Evolutionary conservation across 2,329 filamentous ascomycete species (phyloP), one percentile per base, ranked within the genome.

Genomic region (Coniella vitis): DNA sequence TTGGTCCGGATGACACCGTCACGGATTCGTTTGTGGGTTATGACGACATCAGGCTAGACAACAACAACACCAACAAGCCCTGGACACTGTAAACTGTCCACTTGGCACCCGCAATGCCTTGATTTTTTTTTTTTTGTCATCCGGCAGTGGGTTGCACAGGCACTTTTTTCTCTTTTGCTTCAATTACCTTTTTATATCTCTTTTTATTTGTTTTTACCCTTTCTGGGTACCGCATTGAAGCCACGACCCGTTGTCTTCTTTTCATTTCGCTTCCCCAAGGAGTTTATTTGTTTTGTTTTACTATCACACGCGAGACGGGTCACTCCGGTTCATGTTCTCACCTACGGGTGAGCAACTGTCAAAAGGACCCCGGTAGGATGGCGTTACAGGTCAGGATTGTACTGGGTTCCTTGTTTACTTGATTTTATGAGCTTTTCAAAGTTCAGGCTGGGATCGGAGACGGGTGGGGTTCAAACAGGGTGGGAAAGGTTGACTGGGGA

Each of bases 21-120:
- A 25, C 38, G 38, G 38, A 16, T 41, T 34, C 36, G 46, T 41
- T 50, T 41, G 34, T 39, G 49, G 46, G 32, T 25, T 45, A 34
- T 48, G 49, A 31, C 38, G 42, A 39, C 31, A 48, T 49, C 17
- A 29, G 41, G 35, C 12, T 16, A 20, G 41, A 36, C 31, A 17
- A 34, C 31, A 12, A 34, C 22, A 47, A 8, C 29, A 29, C 25
- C 25, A 29, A 29, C 25, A 29, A 29, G 25, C 25, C 25, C 25
- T 10, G 25, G 40, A 42, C 40, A 29, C 17, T 29, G 40, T 29
- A 17, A 25, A 32, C 29, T 42, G 29, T 32, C 40, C 19, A 10
- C 5, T 42, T 31, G 16, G 25, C 40, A 42, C 32, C 32, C 16
- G 31, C 40, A 20, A 42, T 29, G 29, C 12, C 32, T 25, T 16